These are phyloP conservation scores for Cairneyella variabilis DNA, from an alignment of 495 filamentous ascomycete genomes.

Conservation along the genomic window DNA sequence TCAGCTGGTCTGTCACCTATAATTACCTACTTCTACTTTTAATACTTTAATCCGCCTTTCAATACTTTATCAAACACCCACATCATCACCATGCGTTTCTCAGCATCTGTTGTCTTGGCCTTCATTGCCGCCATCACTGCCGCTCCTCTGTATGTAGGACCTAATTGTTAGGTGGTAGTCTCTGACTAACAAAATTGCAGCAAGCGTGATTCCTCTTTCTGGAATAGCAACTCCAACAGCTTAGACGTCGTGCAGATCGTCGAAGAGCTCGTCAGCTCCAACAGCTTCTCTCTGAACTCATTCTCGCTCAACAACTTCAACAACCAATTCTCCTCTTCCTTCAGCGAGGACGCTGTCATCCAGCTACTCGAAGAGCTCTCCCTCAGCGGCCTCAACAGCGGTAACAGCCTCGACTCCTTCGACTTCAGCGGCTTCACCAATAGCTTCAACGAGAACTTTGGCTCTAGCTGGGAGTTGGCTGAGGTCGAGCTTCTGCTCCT, in stretches of 20 bases:
- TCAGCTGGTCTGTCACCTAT: constrained; percentile 9
- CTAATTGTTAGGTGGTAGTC: neutral
- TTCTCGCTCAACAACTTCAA: neutral
- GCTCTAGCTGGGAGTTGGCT: neutral
- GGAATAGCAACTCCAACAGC: neutral
- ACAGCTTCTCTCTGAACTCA: neutral
- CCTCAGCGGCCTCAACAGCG: neutral
- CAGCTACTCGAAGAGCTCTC: neutral
- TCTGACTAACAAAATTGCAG: neutral
- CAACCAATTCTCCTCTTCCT: neutral
- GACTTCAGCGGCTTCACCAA: constrained; percentile 1
- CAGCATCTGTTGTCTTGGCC: constrained; percentile 1
- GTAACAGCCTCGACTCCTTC: neutral
- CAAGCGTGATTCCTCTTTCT: neutral
- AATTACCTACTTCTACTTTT: neutral
- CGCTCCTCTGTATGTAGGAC: neutral
- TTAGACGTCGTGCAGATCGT: neutral
- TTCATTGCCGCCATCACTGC: constrained; percentile 1
- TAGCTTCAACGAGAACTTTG: neutral
- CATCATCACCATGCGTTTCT: neutral
- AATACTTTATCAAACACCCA: neutral
- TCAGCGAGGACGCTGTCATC: neutral
- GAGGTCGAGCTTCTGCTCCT: neutral
- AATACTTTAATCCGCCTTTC: neutral
- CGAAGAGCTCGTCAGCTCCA: neutral